Conservation (phyloP, 106 monocot species). For the Dioscorea dumetorum region DNA sequence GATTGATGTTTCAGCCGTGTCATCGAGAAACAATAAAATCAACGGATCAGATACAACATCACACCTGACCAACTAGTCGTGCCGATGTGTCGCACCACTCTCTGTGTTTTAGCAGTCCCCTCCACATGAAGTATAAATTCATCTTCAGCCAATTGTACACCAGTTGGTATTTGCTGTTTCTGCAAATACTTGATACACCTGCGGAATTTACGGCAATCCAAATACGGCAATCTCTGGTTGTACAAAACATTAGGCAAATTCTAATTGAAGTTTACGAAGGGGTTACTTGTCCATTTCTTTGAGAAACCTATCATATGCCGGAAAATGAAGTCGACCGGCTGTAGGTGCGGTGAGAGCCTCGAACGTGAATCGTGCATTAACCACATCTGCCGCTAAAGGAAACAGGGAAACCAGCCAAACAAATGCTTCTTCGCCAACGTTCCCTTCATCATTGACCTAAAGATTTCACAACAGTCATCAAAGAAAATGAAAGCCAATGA, state of each 20-base stretch:
- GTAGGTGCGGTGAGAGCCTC: slow-evolving; percentile 74
- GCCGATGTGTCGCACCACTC: slow-evolving; percentile 77
- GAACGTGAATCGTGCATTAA: slow-evolving; percentile 71
- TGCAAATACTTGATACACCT: slow-evolving; percentile 57
- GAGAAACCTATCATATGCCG: slow-evolving; percentile 83
- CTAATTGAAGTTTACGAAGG: no score
- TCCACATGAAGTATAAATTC: slow-evolving; percentile 91
- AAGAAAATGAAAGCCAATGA: no score
- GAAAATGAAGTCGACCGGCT: slow-evolving; percentile 62
- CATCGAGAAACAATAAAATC: no score
- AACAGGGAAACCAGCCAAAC: slow-evolving; percentile 68
- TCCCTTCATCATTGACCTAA: slow-evolving; percentile 66
- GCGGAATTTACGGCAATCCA: no score
- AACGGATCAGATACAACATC: no score
- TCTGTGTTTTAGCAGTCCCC: slow-evolving; percentile 64
- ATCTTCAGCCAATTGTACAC: slow-evolving; percentile 57
- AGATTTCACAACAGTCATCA: no score
- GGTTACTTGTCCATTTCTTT: slow-evolving; percentile 75
- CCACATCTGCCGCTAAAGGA: slow-evolving; percentile 62
- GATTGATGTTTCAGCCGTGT: no score
- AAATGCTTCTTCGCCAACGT: slow-evolving; percentile 75
- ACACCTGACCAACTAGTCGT: slow-evolving; percentile 71
- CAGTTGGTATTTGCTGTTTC: slow-evolving; percentile 55
- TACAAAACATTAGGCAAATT: no score
- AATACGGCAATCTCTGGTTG: no score